Conservation (phyloP, 768 basidiomycete species). For the Russula olivacea region DNA sequence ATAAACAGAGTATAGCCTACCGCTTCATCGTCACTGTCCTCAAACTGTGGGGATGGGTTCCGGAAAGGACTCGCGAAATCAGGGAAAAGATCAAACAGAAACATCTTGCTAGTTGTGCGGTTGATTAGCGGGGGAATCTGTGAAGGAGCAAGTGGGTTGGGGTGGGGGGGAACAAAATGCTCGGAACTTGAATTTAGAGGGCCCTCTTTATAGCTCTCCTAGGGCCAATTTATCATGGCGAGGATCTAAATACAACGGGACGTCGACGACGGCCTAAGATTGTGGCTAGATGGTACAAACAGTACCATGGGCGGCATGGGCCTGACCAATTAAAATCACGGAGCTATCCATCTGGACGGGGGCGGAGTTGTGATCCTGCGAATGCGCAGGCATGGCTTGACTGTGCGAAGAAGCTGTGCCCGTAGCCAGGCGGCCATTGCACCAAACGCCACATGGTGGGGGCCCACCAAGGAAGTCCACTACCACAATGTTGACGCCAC, state of each 20-base stretch:
- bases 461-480: too few species aligned
- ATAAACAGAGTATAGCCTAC: not conserved
- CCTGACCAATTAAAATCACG: not conserved
- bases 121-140: not conserved
- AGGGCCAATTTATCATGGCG: not conserved
- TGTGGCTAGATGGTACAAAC: not conserved
- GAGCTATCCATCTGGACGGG: not conserved
- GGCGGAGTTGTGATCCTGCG: too few species aligned
- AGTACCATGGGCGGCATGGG: not conserved
- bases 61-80: constrained; percentile 5
- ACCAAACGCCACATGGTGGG: not conserved
- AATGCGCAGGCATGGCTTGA: too few species aligned
- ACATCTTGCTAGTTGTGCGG: not conserved
- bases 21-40: constrained; percentile 14
- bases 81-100: constrained; percentile 4
- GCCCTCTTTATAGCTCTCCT: not conserved
- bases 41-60: not conserved
- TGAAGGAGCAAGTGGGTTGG: not conserved
- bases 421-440: not conserved
- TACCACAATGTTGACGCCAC: not conserved
- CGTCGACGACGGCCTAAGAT: not conserved
- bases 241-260: not conserved
- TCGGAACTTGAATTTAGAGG: too few species aligned
- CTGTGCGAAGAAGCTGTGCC: too few species aligned
- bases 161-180: not conserved